phyloP scores from a whole-genome alignment of 345 rosid genomes.

The Viola odorata region DNA sequence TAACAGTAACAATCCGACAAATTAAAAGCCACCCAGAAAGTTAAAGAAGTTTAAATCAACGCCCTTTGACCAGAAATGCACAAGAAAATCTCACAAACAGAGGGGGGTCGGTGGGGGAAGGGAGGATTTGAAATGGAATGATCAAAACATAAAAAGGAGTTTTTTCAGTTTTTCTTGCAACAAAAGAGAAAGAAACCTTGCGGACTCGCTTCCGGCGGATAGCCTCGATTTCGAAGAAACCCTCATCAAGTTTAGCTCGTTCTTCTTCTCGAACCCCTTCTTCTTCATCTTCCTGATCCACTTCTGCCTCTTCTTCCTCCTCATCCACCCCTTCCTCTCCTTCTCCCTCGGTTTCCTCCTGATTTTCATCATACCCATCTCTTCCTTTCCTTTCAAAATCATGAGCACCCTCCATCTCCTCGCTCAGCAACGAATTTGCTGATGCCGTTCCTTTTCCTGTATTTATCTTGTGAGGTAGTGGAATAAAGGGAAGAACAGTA shows the following conservation, averaged over 20 bases:
- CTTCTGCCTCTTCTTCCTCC: constrained; percentile 34
- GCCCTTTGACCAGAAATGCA: too few relatives aligned
- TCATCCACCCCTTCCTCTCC: background rate
- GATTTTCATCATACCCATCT: constrained; percentile 10
- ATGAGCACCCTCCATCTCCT: background rate
- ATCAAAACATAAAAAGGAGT: too few relatives aligned
- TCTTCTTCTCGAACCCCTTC: constrained; percentile 36
- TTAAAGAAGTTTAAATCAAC: background rate
- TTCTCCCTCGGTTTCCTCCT: background rate
- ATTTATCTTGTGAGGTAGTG: background rate
- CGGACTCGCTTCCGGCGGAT: constrained; percentile 86
- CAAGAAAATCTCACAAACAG: too few relatives aligned
- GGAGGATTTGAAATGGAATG: too few relatives aligned
- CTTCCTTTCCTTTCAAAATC: background rate
- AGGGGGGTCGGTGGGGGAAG: too few relatives aligned
- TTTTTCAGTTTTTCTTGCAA: too few relatives aligned
- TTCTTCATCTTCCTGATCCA: constrained; percentile 28
- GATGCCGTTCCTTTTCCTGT: constrained; percentile 6
- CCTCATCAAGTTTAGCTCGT: constrained; percentile 76
- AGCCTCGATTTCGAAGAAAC: constrained; percentile 91
- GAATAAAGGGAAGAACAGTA: background rate
- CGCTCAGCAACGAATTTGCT: background rate
- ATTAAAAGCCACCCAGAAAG: background rate
- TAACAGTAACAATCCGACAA: background rate
- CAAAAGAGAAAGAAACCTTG: constrained; percentile 46